Evolutionary conservation across 441 rosid species (phyloP), one percentile per base, ranked within the genome.

Genomic region (Theobroma grandiflorum): DNA sequence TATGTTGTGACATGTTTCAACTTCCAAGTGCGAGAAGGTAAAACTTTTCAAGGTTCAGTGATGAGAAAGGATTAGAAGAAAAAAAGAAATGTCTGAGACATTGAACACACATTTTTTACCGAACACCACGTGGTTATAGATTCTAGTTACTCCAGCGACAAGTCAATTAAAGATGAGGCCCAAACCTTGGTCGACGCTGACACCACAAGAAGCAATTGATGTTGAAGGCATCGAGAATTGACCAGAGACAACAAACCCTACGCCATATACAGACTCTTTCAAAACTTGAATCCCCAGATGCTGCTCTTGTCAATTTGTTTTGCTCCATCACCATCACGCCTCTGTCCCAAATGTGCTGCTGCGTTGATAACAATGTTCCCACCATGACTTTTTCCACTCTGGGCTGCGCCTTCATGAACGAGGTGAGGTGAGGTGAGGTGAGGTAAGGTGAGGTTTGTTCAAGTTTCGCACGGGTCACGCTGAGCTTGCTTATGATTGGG

Each of bases 311-410:
- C 63, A 16, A 72, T 53, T 72, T 72, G 15, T 31, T 45, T 40
- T 26, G 83, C 76, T 57, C 37, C 59, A 62, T 84, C 87, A 47
- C 75, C 83, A 84, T 77, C 85, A 69, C 26, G 0, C 75, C 58
- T 16, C 10, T 38, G 33, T 35, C 76, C 76, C 35, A 35, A 38
- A 9, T 38, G 10, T 8, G 35, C 63, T 58, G 22, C 14, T 5
- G 26, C 43, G 2, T 47, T 70, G 42, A 31, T 49, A 49, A 47
- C 58, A 49, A 49, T 49, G 15, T 43, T 18, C 1, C 6, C 47
- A 50, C 58, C 57, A 69, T 6, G 40, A 15, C 74, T 12, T 45
- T 26, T 47, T n/a, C 73, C 73, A 45, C 35, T 4, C 2, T 2
- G 4, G 68, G 2, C 18, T 35, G 15, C 43, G 20, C 66, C 31